Evolutionary conservation across 192 early-diverging fungal genomes (phyloP).

Genomic region (Entomortierella beljakovae): DNA sequence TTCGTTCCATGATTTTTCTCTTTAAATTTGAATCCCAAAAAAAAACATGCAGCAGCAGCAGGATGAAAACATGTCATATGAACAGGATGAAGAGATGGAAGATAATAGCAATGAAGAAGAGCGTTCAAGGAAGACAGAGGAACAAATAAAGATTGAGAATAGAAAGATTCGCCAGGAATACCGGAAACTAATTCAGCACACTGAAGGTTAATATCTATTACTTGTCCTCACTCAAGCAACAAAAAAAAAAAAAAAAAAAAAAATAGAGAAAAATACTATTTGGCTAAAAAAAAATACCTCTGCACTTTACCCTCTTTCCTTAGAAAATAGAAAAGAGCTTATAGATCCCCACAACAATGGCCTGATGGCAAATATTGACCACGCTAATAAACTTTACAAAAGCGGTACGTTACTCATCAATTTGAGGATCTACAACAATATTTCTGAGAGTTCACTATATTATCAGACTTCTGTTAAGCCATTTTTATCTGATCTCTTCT

Average conservation of each 20-base stretch:
- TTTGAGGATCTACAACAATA: too few species aligned
- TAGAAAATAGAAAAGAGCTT: conserved; percentile 57
- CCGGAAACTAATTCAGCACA: conserved; percentile 44
- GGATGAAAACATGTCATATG: neutral
- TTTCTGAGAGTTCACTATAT: too few species aligned
- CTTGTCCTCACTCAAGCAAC: too few species aligned
- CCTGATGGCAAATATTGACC: conserved; percentile 40
- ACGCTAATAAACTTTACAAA: conserved; percentile 52
- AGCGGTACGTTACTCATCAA: conserved; percentile 29
- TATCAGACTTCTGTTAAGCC: neutral
- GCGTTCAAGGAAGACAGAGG: neutral
- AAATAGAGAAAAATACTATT: neutral
- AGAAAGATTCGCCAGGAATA: conserved; percentile 50
- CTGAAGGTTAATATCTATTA: conserved; percentile 36
- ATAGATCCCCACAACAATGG: conserved; percentile 51
- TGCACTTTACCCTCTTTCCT: neutral
- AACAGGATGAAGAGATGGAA: conserved; percentile 27
- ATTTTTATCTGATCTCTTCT: neutral
- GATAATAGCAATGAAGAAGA: neutral
- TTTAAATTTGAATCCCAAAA: too few species aligned
- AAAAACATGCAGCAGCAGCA: neutral
- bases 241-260: too few species aligned
- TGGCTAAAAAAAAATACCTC: neutral
- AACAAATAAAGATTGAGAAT: conserved; percentile 46
- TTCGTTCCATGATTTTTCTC: too few species aligned